Percentiles rank a stretch among this genome's conserved stretches.
Evolutionary conservation across 176 grass and related monocot species (phyloP).

Genomic region (Ensete glaucum): DNA sequence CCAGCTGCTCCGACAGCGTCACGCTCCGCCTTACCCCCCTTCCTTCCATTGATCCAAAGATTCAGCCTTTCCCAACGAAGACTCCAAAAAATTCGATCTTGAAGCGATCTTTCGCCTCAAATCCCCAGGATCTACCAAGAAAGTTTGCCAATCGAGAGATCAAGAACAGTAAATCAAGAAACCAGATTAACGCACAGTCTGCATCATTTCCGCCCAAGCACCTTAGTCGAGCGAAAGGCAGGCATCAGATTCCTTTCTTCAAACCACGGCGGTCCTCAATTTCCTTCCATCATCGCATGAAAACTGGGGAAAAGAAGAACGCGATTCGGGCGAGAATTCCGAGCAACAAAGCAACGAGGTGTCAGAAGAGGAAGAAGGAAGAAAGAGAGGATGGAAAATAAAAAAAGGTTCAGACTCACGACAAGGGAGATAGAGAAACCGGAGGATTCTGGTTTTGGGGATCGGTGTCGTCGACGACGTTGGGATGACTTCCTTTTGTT

Average conservation of each 20-base stretch:
- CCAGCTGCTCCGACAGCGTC: slow-evolving; percentile 1
- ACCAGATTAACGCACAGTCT: background rate
- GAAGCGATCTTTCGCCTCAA: background rate
- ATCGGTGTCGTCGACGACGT: background rate
- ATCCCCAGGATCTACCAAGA: background rate
- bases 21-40: background rate
- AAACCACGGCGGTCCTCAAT: background rate
- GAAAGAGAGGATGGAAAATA: background rate
- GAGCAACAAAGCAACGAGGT: background rate
- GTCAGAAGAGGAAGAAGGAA: background rate
- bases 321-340: background rate
- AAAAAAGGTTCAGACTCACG: background rate
- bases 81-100: background rate
- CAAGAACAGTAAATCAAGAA: background rate
- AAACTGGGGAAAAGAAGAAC: background rate
- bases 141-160: background rate
- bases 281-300: background rate
- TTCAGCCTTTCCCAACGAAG: background rate
- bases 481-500: background rate
- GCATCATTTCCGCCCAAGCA: background rate
- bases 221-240: background rate
- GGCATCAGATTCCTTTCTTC: background rate
- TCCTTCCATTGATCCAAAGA: slow-evolving; percentile 2
- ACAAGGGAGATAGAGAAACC: background rate
- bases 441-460: background rate